These are phyloP conservation scores for Chrysopogon serrulatus DNA, from an alignment of 176 grass and related monocot genomes.

Conservation along the genomic window DNA sequence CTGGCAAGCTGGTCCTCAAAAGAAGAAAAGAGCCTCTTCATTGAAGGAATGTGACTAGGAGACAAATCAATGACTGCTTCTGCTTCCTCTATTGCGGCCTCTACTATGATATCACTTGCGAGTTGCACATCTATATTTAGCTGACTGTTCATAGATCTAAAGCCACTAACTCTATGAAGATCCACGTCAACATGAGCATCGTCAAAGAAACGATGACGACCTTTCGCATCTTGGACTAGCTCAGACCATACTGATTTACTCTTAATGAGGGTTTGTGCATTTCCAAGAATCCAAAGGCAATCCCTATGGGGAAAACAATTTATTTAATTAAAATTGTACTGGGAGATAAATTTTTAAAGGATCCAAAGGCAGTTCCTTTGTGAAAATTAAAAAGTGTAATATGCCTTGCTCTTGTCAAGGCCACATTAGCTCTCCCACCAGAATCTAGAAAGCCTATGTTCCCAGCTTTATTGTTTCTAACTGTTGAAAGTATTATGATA, in stretches of 20 bases:
- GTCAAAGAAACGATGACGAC: neutral
- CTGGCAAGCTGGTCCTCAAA: neutral
- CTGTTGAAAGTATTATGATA: slow-evolving; percentile 42
- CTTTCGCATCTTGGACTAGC: neutral
- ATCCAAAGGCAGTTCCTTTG: neutral
- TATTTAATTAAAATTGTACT: neutral
- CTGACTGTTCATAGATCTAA: neutral
- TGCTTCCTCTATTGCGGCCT: no score
- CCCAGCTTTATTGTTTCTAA: slow-evolving; percentile 30
- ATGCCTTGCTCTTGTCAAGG: slow-evolving; percentile 46
- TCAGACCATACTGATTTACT: no score
- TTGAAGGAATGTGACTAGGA: neutral
- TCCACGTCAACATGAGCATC: neutral
- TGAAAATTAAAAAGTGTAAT: neutral
- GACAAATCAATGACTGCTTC: neutral
- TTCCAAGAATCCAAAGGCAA: no score
- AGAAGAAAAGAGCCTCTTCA: neutral
- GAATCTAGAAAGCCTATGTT: slow-evolving; percentile 26
- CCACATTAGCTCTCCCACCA: slow-evolving; percentile 38
- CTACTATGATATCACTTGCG: no score
- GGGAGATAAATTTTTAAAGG: neutral
- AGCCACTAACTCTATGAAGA: neutral
- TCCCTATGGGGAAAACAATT: neutral
- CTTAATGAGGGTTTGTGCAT: no score
- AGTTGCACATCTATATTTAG: no score